phyloP scores from a whole-genome alignment of 2,329 filamentous ascomycete genomes.

The Fusarium sp. region DNA sequence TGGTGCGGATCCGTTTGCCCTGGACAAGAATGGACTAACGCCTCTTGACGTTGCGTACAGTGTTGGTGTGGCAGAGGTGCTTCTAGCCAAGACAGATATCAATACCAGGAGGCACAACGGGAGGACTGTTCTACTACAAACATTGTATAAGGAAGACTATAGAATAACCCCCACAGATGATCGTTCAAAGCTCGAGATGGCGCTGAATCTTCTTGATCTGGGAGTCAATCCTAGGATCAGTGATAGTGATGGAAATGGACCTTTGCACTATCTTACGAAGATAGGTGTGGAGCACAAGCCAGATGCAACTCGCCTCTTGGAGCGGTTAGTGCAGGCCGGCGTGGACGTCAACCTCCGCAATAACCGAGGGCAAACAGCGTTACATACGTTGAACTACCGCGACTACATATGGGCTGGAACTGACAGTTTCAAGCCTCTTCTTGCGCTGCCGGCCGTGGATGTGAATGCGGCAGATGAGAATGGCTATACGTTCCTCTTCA shows the following conservation, averaged over 20 bases:
- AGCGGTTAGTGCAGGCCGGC: not conserved
- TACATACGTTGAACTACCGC: not conserved
- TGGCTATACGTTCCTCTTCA: not conserved
- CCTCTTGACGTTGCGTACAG: not conserved
- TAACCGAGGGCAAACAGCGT: not conserved
- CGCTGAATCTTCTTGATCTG: not conserved
- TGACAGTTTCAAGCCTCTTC: not conserved
- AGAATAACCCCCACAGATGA: not conserved
- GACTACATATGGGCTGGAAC: not conserved
- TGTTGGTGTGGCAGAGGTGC: not conserved
- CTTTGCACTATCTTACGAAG: not conserved
- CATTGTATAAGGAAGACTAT: not conserved
- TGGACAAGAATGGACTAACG: accelerated
- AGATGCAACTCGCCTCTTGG: not conserved
- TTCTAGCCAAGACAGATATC: not conserved
- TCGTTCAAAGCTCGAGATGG: too few relatives aligned
- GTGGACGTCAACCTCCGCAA: not conserved
- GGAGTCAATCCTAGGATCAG: not conserved
- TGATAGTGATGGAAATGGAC: not conserved
- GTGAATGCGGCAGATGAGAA: not conserved
- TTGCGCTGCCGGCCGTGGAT: not conserved
- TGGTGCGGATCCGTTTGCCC: not conserved
- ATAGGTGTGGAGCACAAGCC: accelerated
- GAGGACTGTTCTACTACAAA: not conserved
- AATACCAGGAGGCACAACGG: not conserved